These are phyloP conservation scores for Scutellaria minor DNA, from an alignment of 257 asterid genomes.

Conservation along the genomic window DNA sequence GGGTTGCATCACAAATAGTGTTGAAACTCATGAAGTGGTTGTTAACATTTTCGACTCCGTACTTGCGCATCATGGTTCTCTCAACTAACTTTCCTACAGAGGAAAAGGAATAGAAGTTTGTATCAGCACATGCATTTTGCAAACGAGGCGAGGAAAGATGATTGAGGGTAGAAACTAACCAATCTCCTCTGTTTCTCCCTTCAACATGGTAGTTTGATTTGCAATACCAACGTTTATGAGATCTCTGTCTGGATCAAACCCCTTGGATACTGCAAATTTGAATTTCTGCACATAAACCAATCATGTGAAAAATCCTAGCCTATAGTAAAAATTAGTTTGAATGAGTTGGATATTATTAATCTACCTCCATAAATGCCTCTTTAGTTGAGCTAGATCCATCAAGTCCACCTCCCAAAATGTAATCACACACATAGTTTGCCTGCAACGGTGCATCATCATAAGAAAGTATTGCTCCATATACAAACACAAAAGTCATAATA, in stretches of 20 bases:
- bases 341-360: constrained; percentile 3
- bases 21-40: constrained; percentile 92
- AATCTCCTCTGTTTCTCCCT: constrained; percentile 98
- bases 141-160: constrained; percentile 16
- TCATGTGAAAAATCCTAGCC: constrained; percentile 34
- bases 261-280: constrained; percentile 77
- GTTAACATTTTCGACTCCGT: constrained; percentile 80
- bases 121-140: constrained; percentile 2
- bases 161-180: constrained; percentile 52
- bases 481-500: background rate
- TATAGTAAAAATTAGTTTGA: constrained; percentile 7
- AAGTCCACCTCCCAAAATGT: constrained; percentile 87
- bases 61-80: constrained; percentile 87
- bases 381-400: constrained; percentile 97
- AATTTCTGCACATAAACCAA: constrained; percentile 69
- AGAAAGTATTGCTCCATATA: background rate
- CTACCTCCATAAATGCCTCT: constrained; percentile 92
- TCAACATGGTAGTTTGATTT: constrained; percentile 96
- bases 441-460: constrained; percentile 34
- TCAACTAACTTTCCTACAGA: constrained; percentile 63
- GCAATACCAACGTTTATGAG: constrained; percentile 92
- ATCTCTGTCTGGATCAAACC: constrained; percentile 89
- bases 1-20: constrained; percentile 99
- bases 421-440: constrained; percentile 96
- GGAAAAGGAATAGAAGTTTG: background rate